Evolutionary conservation across 179 eudicot species (phyloP), one percentile per base, ranked within the genome.

Genomic region (Nepenthes alata): DNA sequence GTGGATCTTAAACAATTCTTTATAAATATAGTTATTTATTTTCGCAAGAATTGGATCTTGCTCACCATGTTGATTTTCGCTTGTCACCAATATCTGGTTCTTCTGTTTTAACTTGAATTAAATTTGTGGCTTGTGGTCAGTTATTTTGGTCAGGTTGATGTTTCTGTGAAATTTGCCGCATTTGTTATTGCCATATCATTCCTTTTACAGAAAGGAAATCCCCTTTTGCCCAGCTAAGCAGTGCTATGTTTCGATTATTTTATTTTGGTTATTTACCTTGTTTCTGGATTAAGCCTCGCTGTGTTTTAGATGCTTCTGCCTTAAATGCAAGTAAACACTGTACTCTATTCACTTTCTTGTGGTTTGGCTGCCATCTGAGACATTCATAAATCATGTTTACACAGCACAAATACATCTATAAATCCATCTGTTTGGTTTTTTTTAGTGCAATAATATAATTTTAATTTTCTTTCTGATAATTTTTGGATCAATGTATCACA

Each of bases 231-330:
- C 97, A 93, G 72, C 94, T 93, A 53, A 93, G 90, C 70, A 93
- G 97, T 71, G 77, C 98, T 55, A 75, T 93, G 80, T 93, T 93
- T 71, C 97, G 98, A 69, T 62, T 93, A 59, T 93, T 93, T 75
- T 93, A 93, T 75, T 93, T 97, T 73, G 98, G 97, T 34, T 93
- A 87, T 70, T 85, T 93, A 63, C 95, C 97, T 77, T 86, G 91
- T 72, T 93, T 93, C 72, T 93, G 98, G 98, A 81, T 93, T 64
- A 93, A 85, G 80, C 94, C 89, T 60, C 88, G 97, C 49, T 93
- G 98, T 72, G 77, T 85, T 67, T 78, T 91, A 68, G 85, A 87
- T 61, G 86, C 76, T 63, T 97, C 98, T 36, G 80, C 96, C 59
- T 67, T 85, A 52, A 85, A 87, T 76, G 80, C 98, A 37, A 77